Base-by-base conservation (phyloP, 176 grass and related monocot genomes). In the barley (Hordeum vulgare) region DNA sequence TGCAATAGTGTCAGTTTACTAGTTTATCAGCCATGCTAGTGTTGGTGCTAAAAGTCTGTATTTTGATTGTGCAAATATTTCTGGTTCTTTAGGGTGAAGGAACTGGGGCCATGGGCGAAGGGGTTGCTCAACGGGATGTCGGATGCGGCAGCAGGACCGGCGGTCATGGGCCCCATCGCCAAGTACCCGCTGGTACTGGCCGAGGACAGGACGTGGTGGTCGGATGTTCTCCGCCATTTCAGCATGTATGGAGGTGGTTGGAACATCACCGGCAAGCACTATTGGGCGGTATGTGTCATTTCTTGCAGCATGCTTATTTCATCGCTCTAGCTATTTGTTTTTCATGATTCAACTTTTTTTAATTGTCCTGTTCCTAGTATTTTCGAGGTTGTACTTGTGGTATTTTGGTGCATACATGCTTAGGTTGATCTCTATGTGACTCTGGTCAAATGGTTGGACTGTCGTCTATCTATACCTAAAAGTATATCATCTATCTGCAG, bases 231-330 rank as follows among this genome's bases (percentile, higher is more conserved):
- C 37, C 21, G 74, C 14, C 88, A 86, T 79, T 87, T 98, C 57
- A 93, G 42, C 74, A 27, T 95, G 81, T 98, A 98, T 83, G 41
- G 44, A 63, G 91, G 91, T 36, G 96, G 93, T 21, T 98, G 96
- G 96, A 85, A 98, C 47, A 84, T 95, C 84, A 92, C 91, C 21
- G 89, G 87, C 74, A 87, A 95, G 61, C 93, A 95, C 83, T 98
- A 98, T 47, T 98, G 96, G 96, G 89, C 93, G 87, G 96, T 98
- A 90, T 71, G 88, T 88, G 34, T 73, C 21, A 0, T 45, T 78
- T n/a, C n/a, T n/a, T n/a, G n/a, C n/a, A n/a, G n/a, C n/a, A n/a
- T n/a, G n/a, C n/a, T n/a, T n/a, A n/a, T n/a, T n/a, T n/a, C n/a
- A n/a, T n/a, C n/a, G n/a, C n/a, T n/a, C n/a, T n/a, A n/a, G n/a